Percentiles rank a stretch among this genome's conserved stretches.
Evolutionary conservation across 805 yeast genomes (phyloP).

Genomic region (Candida lessepsii): DNA sequence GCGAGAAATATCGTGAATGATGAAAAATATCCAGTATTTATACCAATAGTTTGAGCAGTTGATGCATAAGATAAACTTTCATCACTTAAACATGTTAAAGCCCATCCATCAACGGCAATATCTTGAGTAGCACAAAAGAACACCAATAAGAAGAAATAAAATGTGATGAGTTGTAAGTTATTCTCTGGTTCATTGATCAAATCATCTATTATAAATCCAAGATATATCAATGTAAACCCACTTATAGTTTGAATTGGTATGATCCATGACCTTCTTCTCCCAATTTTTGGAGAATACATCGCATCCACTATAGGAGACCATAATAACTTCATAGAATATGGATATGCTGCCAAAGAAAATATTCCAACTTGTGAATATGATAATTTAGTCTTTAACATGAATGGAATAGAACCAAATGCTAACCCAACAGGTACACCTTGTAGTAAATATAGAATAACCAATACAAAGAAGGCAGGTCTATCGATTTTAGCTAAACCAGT

Average conservation of each 20-base stretch:
- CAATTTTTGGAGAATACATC: conserved; percentile 60
- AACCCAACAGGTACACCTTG: conserved; percentile 98
- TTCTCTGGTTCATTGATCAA: conserved; percentile 50
- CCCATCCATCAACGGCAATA: conserved; percentile 99
- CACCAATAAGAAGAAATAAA: conserved; percentile 72
- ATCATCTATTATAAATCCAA: conserved; percentile 60
- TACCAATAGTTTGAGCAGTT: conserved; percentile 95
- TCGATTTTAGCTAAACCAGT: conserved; percentile 38
- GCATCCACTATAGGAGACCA: conserved; percentile 99
- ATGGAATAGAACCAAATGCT: conserved; percentile 93
- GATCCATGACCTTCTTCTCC: conserved; percentile 91
- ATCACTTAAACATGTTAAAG: conserved; percentile 78
- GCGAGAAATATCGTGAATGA: conserved; percentile 91
- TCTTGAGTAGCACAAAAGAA: conserved; percentile 96
- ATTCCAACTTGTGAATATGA: conserved; percentile 88
- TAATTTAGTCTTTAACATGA: conserved; percentile 75
- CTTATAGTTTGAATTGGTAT: conserved; percentile 87
- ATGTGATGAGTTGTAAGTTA: conserved; percentile 58
- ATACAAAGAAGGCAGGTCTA: conserved; percentile 68
- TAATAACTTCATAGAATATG: conserved; percentile 84
- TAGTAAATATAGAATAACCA: conserved; percentile 72
- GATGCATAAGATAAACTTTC: conserved; percentile 86
- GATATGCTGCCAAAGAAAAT: conserved; percentile 90
- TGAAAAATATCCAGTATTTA: conserved; percentile 88
- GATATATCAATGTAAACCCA: conserved; percentile 59